Percentiles rank a stretch among this genome's conserved stretches.
Evolutionary conservation across 2,329 filamentous ascomycete genomes (phyloP).

Genomic region (Acrodontium crateriforme): DNA sequence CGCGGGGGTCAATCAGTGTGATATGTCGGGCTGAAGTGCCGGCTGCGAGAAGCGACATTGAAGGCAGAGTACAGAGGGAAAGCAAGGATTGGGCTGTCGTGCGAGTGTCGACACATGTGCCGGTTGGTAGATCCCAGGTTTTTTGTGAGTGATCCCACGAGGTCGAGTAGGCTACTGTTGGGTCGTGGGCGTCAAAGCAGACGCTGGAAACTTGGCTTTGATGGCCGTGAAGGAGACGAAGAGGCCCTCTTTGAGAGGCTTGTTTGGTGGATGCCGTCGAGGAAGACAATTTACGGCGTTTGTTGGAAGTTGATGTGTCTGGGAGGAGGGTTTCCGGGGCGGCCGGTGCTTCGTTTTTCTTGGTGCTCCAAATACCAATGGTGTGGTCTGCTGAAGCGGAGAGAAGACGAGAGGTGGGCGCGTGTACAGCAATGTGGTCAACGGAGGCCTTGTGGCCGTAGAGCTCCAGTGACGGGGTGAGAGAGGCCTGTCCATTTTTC

Average conservation of each 20-base stretch:
- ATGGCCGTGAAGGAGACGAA: constrained; percentile 61
- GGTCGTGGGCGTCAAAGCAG: constrained; percentile 71
- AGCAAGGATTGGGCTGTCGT: constrained; percentile 74
- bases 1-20: constrained; percentile 82
- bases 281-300: constrained; percentile 55
- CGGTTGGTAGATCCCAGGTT: constrained; percentile 81
- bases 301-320: constrained; percentile 54
- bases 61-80: constrained; percentile 59
- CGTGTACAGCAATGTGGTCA: constrained; percentile 61
- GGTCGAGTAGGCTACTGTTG: constrained; percentile 79
- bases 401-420: constrained; percentile 60
- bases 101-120: constrained; percentile 63
- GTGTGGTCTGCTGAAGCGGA: constrained; percentile 73
- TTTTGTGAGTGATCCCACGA: constrained; percentile 84
- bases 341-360: constrained; percentile 59
- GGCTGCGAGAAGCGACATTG: constrained; percentile 50
- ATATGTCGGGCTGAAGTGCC: constrained; percentile 80
- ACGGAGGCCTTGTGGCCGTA: constrained; percentile 68
- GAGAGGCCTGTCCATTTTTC: constrained; percentile 24
- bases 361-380: constrained; percentile 79
- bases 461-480: constrained; percentile 66
- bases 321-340: constrained; percentile 59
- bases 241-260: constrained; percentile 59
- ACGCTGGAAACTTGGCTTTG: constrained; percentile 61
- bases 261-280: constrained; percentile 33